Conservation (phyloP, 805 yeast species). For the Maudiozyma serrabonitensis region DNA sequence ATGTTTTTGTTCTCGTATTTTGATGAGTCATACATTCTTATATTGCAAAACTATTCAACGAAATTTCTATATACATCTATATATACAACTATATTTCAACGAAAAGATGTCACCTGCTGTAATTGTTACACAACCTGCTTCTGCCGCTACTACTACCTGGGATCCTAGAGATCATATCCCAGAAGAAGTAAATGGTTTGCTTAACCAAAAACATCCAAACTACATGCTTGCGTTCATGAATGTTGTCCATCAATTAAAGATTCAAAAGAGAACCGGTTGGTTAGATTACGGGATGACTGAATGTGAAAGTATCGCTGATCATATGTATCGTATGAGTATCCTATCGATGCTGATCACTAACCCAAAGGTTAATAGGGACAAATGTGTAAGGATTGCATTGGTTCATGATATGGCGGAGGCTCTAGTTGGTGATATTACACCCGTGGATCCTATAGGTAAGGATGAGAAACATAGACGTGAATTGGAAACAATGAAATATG, state of each 20-base stretch:
- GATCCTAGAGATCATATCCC: conserved; percentile 38
- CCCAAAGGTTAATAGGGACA: conserved; percentile 45
- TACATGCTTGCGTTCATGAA: conserved; percentile 49
- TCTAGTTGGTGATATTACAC: conserved; percentile 90
- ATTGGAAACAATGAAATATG: conserved; percentile 55
- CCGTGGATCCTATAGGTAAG: conserved; percentile 63
- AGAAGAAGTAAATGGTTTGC: conserved; percentile 25
- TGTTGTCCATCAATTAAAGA: conserved; percentile 60
- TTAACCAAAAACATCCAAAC: conserved; percentile 26
- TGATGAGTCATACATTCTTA: too few species aligned
- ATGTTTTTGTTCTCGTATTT: neutral
- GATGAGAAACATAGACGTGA: conserved; percentile 81
- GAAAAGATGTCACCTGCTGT: neutral
- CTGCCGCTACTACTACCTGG: conserved; percentile 26
- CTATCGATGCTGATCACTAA: conserved; percentile 58
- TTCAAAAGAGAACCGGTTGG: conserved; percentile 91
- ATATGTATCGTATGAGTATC: conserved; percentile 90
- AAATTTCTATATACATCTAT: too few species aligned
- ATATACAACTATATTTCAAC: too few species aligned
- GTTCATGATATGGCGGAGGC: conserved; percentile 94
- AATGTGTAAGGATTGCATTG: conserved; percentile 76
- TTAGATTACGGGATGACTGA: conserved; percentile 44
- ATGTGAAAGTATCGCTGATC: conserved; percentile 74
- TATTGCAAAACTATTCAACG: too few species aligned
- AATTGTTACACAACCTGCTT: neutral